Conservation (phyloP, 148 eudicot genomes). For the Fagopyrum esculentum region DNA sequence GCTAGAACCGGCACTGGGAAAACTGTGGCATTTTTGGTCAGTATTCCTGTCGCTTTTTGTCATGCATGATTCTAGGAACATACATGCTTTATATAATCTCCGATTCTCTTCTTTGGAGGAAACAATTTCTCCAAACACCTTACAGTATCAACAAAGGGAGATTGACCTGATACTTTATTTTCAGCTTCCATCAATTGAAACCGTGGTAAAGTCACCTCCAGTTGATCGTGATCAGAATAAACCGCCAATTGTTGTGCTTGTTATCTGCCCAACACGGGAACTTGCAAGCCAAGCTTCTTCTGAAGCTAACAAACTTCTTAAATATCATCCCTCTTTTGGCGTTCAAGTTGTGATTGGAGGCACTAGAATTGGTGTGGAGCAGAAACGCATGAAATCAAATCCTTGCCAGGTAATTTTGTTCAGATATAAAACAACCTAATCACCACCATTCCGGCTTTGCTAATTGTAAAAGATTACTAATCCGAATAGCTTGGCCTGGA, state of each 20-base stretch:
- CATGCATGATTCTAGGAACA: not conserved
- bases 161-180: constrained; percentile 12
- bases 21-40: constrained; percentile 99
- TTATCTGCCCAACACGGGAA: constrained; percentile 95
- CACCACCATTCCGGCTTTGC: not conserved
- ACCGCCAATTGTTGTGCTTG: constrained; percentile 85
- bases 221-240: constrained; percentile 53
- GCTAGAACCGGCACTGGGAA: constrained; percentile 99
- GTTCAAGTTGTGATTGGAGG: constrained; percentile 99
- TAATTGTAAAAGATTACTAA: not conserved
- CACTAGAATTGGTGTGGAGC: constrained; percentile 77
- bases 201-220: constrained; percentile 57
- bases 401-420: constrained; percentile 68
- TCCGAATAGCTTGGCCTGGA: not conserved
- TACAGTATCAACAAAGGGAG: not conserved
- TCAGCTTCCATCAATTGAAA: constrained; percentile 98
- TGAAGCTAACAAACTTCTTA: constrained; percentile 74
- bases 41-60: constrained; percentile 1
- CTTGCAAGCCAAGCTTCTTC: constrained; percentile 93
- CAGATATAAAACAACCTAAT: constrained; percentile 37
- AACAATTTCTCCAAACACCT: not conserved
- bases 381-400: constrained; percentile 75
- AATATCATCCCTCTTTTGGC: constrained; percentile 87
- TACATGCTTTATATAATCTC: not conserved
- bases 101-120: not conserved